Conservation (phyloP, 306 rosid genomes). For the Sesbania bispinosa region DNA sequence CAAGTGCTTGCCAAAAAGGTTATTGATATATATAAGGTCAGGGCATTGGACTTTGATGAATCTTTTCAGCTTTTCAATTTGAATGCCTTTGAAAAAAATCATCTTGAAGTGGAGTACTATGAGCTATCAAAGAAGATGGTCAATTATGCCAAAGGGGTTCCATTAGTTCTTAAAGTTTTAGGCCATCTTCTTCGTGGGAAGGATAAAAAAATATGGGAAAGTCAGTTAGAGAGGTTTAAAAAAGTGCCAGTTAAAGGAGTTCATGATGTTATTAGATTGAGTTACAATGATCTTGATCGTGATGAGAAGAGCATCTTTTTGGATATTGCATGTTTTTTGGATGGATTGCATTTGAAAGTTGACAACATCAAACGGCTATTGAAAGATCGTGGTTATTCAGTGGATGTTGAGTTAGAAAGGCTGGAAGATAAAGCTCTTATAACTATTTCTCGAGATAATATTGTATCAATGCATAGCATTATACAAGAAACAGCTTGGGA, state of each 20-base stretch:
- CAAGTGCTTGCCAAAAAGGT: neutral
- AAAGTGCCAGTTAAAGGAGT: neutral
- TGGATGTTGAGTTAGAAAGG: no score
- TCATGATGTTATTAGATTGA: neutral
- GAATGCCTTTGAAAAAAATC: neutral
- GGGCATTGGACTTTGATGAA: neutral
- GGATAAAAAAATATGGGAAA: slow-evolving; percentile 3
- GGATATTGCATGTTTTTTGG: no score
- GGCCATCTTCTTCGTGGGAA: neutral
- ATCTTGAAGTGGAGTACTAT: neutral
- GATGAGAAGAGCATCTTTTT: no score
- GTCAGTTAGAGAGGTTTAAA: neutral
- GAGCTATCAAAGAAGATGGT: neutral
- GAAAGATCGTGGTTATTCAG: no score
- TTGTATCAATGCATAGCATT: slow-evolving; percentile 10
- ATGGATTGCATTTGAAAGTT: no score
- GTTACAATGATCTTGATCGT: no score
- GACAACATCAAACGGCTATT: no score
- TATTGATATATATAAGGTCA: neutral
- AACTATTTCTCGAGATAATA: neutral
- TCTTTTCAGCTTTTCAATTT: slow-evolving; percentile 7
- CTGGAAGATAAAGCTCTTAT: slow-evolving; percentile 16
- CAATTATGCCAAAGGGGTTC: neutral
- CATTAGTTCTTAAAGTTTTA: slow-evolving; percentile 13
- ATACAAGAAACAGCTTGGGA: no score